Percentiles rank a stretch among this genome's conserved stretches.
phyloP scores from a whole-genome alignment of 768 basidiomycete species.

The Ramaria rubella region DNA sequence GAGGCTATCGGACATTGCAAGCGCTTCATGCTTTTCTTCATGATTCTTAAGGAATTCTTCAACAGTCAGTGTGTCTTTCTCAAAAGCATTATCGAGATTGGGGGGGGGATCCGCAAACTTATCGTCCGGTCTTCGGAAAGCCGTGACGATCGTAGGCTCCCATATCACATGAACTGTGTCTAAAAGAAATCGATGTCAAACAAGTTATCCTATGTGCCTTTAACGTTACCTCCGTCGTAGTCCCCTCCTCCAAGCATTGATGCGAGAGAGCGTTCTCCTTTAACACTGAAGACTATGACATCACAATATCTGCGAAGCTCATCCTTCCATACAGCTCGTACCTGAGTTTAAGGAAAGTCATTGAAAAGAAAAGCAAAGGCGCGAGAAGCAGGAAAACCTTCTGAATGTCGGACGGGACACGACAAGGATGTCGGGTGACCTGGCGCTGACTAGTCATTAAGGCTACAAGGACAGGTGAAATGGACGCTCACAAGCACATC shows the following conservation, averaged over 20 bases:
- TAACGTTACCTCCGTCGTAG: constrained; percentile 7
- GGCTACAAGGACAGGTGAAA: background rate
- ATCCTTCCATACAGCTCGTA: constrained; percentile 47
- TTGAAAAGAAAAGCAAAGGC: background rate
- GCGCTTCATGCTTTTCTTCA: constrained; percentile 13
- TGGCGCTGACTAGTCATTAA: constrained; percentile 15
- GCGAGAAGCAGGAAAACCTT: constrained; percentile 34
- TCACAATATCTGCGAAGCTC: constrained; percentile 44
- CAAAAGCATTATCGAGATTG: constrained; percentile 36
- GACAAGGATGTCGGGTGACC: constrained; percentile 65
- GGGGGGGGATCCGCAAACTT: constrained; percentile 44
- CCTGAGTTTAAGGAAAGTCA: constrained; percentile 28
- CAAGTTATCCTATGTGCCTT: too few species aligned
- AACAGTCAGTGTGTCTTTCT: constrained; percentile 39
- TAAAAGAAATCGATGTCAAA: background rate
- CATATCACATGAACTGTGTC: constrained; percentile 37
- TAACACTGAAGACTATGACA: constrained; percentile 53
- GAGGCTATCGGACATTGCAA: constrained; percentile 24
- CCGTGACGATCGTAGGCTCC: constrained; percentile 46
- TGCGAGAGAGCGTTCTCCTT: constrained; percentile 45
- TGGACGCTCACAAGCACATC: constrained; percentile 44
- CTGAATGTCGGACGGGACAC: constrained; percentile 58
- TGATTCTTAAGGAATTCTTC: constrained; percentile 33
- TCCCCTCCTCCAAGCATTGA: constrained; percentile 57
- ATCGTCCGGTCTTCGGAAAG: constrained; percentile 48